phyloP scores from a whole-genome alignment of 2,329 filamentous ascomycete species.

The Geosmithia putterillii region DNA sequence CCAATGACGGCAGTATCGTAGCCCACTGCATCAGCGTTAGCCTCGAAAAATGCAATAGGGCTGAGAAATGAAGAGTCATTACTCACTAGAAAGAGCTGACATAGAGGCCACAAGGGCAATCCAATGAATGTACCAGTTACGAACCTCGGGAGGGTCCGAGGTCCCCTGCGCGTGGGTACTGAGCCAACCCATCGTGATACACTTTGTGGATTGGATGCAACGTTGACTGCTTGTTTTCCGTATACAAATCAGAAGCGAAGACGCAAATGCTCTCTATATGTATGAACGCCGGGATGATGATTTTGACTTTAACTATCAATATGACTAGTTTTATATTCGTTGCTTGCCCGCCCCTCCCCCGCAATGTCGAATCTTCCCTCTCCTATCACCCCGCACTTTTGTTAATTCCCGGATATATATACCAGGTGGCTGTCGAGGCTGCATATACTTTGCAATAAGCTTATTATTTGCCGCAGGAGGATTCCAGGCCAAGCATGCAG shows the following conservation, averaged over 20 bases:
- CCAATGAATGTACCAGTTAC: constrained; percentile 19
- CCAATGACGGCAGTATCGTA: constrained; percentile 10
- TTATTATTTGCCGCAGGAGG: too few relatives aligned
- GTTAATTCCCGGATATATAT: too few relatives aligned
- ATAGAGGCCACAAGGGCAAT: constrained; percentile 18
- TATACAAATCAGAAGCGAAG: too few relatives aligned
- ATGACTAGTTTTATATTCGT: not conserved
- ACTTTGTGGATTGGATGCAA: too few relatives aligned
- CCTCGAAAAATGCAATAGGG: not conserved
- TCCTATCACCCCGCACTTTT: too few relatives aligned
- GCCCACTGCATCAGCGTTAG: constrained; percentile 2
- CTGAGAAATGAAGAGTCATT: not conserved
- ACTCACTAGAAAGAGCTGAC: constrained; percentile 19
- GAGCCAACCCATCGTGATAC: constrained; percentile 3
- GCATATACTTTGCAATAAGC: too few relatives aligned
- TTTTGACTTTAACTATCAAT: not conserved
- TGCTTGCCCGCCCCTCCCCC: not conserved
- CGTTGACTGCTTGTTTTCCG: too few relatives aligned
- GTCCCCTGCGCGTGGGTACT: constrained; percentile 24
- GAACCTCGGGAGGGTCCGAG: constrained; percentile 18
- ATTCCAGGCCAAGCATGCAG: too few relatives aligned
- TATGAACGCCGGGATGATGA: too few relatives aligned
- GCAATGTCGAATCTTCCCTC: too few relatives aligned
- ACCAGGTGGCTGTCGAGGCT: too few relatives aligned
- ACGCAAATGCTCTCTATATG: too few relatives aligned